These are phyloP conservation scores for Trichoderma simmonsii DNA, from an alignment of 2,329 filamentous ascomycete species.

Conservation along the genomic window DNA sequence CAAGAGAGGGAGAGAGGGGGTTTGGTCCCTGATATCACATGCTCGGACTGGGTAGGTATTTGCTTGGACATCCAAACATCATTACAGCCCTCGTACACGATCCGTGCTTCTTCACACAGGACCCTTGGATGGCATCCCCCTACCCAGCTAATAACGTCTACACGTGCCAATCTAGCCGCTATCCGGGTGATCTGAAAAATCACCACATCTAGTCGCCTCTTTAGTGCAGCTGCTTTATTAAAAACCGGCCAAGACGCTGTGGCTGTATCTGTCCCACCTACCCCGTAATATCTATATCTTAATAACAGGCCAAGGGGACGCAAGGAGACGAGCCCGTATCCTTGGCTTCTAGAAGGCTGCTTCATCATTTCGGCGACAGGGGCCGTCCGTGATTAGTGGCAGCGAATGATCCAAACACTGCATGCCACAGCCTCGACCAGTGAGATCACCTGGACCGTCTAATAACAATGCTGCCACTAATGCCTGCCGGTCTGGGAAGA, in stretches of 20 bases:
- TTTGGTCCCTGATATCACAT: background rate
- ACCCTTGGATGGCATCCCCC: background rate
- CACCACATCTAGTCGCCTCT: background rate
- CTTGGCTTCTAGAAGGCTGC: conserved; percentile 13
- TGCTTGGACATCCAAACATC: background rate
- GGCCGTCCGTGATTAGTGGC: background rate
- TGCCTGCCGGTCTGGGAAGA: background rate
- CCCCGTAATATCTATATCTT: conserved; percentile 12
- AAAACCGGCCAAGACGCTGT: background rate
- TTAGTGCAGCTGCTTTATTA: background rate
- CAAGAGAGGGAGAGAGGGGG: background rate
- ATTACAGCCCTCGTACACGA: background rate
- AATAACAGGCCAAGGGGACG: background rate
- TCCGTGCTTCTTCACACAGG: background rate
- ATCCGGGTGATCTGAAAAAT: conserved; percentile 1
- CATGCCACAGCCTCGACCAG: background rate
- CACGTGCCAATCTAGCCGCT: conserved; percentile 10
- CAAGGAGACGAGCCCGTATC: background rate
- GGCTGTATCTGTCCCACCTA: background rate
- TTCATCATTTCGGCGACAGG: conserved; percentile 16
- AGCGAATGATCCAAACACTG: background rate
- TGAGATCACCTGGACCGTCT: background rate
- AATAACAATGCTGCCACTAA: background rate
- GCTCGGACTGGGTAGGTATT: background rate
- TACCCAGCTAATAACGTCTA: background rate